phyloP scores from a whole-genome alignment of 257 asterid genomes.

The Mentha longifolia region DNA sequence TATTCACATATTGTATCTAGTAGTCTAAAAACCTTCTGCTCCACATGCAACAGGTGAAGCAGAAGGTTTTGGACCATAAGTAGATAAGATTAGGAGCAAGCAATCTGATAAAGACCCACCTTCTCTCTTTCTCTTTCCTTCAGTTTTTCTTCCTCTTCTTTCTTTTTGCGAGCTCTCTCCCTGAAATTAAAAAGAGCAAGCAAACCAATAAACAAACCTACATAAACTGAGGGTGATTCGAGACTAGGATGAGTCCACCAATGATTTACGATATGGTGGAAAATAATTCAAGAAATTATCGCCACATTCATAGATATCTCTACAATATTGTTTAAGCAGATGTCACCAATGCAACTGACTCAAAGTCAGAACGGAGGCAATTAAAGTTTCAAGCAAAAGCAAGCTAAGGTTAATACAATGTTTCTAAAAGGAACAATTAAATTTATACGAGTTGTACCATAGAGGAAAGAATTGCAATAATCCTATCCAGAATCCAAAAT shows the following conservation, averaged over 20 bases:
- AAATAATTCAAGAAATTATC: constrained; percentile 7
- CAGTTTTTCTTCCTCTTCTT: constrained; percentile 93
- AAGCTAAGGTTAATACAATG: constrained; percentile 18
- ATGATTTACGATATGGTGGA: constrained; percentile 9
- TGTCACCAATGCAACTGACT: constrained; percentile 4
- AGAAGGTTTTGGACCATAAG: background rate
- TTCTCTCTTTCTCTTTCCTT: constrained; percentile 89
- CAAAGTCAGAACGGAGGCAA: background rate
- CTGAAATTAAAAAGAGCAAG: constrained; percentile 42
- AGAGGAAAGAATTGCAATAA: constrained; percentile 11
- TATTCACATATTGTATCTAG: too few species aligned
- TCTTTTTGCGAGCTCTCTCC: constrained; percentile 94
- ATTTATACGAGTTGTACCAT: background rate
- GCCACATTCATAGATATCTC: constrained; percentile 7
- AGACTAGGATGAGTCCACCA: too few species aligned
- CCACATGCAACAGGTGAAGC: too few species aligned
- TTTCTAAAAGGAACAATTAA: constrained; percentile 7
- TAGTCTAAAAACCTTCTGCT: too few species aligned
- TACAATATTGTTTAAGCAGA: constrained; percentile 20
- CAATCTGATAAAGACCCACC: constrained; percentile 39
- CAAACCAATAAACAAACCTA: background rate
- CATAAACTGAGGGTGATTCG: background rate
- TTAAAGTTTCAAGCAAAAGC: constrained; percentile 4
- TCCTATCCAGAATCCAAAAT: constrained; percentile 21
- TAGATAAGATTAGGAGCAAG: constrained; percentile 6